Evolutionary conservation across 768 basidiomycete species (phyloP).

Genomic region (Austroboletus festivus): DNA sequence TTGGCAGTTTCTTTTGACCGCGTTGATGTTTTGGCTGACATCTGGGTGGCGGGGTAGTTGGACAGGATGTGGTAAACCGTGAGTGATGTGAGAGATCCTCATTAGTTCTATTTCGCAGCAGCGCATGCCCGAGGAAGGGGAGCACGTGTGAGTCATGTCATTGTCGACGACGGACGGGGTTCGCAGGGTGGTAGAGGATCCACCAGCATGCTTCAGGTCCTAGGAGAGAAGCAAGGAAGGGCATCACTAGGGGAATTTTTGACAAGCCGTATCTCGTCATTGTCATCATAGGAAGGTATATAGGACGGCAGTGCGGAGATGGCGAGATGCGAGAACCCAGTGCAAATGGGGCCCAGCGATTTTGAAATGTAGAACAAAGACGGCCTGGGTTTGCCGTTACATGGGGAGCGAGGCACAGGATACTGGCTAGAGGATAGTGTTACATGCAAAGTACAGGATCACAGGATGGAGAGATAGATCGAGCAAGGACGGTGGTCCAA

Average conservation of each 20-base stretch:
- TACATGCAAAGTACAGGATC: constrained; percentile 13
- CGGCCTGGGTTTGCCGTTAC: constrained; percentile 8
- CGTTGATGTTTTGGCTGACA: too few species aligned
- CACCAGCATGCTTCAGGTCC: constrained; percentile 16
- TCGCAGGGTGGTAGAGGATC: constrained; percentile 25
- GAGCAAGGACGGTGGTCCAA: background rate
- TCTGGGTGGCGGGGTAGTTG: background rate
- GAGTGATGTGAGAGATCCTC: constrained; percentile 18
- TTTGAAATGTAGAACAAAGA: constrained; percentile 14
- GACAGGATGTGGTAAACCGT: constrained; percentile 1
- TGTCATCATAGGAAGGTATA: constrained; percentile 19
- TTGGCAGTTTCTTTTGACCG: too few species aligned
- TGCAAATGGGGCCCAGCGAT: constrained; percentile 3
- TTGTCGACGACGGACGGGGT: constrained; percentile 15
- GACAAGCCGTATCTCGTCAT: constrained; percentile 21
- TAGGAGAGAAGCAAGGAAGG: constrained; percentile 25
- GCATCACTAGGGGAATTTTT: constrained; percentile 20
- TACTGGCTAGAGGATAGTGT: constrained; percentile 3
- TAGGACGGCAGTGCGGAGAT: constrained; percentile 26
- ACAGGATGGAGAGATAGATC: constrained; percentile 7
- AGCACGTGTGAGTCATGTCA: constrained; percentile 20
- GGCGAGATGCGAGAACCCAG: constrained; percentile 21
- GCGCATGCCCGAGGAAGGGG: constrained; percentile 8
- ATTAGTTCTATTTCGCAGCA: constrained; percentile 12
- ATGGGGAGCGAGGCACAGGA: constrained; percentile 19